Evolutionary conservation across 2,329 filamentous ascomycete genomes (phyloP), one percentile per base, ranked within the genome.

Genomic region (Curvularia lunata): DNA sequence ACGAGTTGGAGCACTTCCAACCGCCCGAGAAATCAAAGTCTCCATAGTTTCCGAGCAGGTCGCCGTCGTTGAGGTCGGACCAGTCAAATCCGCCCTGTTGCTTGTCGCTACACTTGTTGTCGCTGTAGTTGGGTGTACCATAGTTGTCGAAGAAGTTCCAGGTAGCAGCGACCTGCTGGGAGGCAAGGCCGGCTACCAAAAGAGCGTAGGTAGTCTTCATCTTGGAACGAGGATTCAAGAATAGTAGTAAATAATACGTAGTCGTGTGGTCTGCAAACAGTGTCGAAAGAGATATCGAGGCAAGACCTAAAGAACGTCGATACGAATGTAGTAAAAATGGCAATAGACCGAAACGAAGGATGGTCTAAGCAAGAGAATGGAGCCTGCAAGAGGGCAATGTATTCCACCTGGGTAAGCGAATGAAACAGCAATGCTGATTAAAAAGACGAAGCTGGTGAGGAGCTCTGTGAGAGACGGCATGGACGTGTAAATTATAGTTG

Each of bases 81-180:
- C 90, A 97, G 81, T 89, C 80, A 77, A 90, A 95, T 48, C 92
- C 92, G 21, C 71, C 65, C 62, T 84, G 78, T 80, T 96, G 91
- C 65, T 87, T 77, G n/a, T 84, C 75, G 57, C 84, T 86, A 79
- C 94, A 97, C 69, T 88, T 79, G 81, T 95, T 95, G 81, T 91
- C 81, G 71, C 84, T 86, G 83, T 91, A 92, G 58, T 80, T 79
- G 12, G 92, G 91, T 76, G 83, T 89, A 48, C 82, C 81, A 83
- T 87, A 96, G 59, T 77, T 70, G 54, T 82, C 80, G 62, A 81
- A 77, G 57, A 79, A 77, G 61, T 77, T 73, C 82, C 85, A 88
- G 68, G 69, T 82, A 46, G 79, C 72, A 64, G 78, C 59, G 37
- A 68, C 82, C 67, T 81, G 80, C 73, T 81, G 79, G 63, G 76